Percentiles rank a stretch among this genome's conserved stretches.
These are phyloP conservation scores for Mimosa pudica DNA, from an alignment of 306 rosid species.

Conservation along the genomic window DNA sequence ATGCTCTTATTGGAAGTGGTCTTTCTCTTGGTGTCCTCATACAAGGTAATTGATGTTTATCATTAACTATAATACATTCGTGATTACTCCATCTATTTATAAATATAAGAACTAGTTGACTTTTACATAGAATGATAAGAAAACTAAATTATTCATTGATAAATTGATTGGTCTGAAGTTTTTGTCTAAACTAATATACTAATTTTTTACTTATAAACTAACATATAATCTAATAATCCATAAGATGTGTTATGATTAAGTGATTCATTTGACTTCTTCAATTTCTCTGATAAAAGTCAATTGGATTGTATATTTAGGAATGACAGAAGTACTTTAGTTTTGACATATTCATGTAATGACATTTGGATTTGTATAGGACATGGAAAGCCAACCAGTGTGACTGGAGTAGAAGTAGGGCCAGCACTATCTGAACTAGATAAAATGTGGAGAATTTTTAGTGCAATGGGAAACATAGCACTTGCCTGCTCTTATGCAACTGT, in stretches of 20 bases:
- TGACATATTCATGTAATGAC: background rate
- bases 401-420: constrained; percentile 42
- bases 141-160: too few relatives aligned
- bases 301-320: too few relatives aligned
- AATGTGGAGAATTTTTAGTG: constrained; percentile 55
- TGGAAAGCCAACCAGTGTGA: constrained; percentile 45
- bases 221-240: too few relatives aligned
- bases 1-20: constrained; percentile 54
- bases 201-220: too few relatives aligned
- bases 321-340: background rate
- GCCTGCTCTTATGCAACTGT: constrained; percentile 61
- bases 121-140: too few relatives aligned
- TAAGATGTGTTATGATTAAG: too few relatives aligned
- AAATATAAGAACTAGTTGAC: too few relatives aligned
- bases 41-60: constrained; percentile 37
- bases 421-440: constrained; percentile 50
- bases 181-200: too few relatives aligned
- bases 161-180: too few relatives aligned
- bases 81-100: background rate
- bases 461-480: constrained; percentile 71
- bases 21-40: constrained; percentile 48
- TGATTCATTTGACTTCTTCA: too few relatives aligned
- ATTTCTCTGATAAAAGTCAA: too few relatives aligned
- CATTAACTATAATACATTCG: background rate
- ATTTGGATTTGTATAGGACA: constrained; percentile 40